Conservation (phyloP, 2,329 filamentous ascomycete genomes). For the Scedosporium minutisporum region DNA sequence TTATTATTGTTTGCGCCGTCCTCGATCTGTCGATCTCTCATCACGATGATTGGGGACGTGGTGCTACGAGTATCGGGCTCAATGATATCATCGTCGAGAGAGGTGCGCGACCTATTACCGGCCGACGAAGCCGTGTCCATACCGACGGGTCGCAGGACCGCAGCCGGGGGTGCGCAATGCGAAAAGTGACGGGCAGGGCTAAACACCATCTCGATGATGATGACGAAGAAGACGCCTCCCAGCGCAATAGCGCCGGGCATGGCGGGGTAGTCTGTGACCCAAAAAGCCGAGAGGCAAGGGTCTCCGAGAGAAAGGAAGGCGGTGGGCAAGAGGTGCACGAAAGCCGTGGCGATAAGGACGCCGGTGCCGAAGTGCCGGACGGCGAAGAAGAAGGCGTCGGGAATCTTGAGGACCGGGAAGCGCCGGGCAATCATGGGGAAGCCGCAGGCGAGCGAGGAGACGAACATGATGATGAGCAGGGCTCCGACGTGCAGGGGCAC, state of each 20-base stretch:
- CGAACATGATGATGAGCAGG: conserved; percentile 37
- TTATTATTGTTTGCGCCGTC: too few relatives aligned
- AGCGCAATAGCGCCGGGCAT: conserved; percentile 76
- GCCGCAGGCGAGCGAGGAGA: conserved; percentile 37
- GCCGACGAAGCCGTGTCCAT: background rate
- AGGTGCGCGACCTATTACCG: conserved; percentile 1
- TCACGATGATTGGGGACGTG: background rate
- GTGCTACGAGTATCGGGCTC: background rate
- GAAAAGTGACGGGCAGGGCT: conserved; percentile 27
- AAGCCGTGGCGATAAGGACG: conserved; percentile 65
- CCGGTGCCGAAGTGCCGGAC: conserved; percentile 68
- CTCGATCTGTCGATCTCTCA: background rate
- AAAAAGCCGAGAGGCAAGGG: conserved; percentile 63
- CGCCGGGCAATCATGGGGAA: conserved; percentile 46
- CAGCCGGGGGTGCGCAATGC: background rate
- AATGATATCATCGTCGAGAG: background rate
- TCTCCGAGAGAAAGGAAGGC: conserved; percentile 54
- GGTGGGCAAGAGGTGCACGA: conserved; percentile 63
- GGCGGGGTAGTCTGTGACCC: conserved; percentile 64
- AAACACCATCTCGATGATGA: conserved; percentile 67
- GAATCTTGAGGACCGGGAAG: conserved; percentile 44
- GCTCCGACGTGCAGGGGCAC: conserved; percentile 48
- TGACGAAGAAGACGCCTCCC: conserved; percentile 67
- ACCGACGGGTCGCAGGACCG: background rate
- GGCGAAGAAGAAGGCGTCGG: conserved; percentile 43